Conservation (phyloP, 257 asterid genomes). For the Fraxinus americana region DNA sequence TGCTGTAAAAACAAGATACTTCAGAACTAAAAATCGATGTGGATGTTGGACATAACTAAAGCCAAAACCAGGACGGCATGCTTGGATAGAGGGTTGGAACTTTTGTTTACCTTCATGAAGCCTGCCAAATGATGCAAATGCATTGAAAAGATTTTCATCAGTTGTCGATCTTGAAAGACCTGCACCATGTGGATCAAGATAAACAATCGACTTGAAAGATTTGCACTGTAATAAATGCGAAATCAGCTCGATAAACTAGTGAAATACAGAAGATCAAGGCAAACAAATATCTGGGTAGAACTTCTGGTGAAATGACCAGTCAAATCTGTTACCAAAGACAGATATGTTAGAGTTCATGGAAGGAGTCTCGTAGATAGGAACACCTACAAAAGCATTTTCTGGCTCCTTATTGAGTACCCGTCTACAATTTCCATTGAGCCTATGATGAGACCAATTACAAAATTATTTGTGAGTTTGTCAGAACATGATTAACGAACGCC, state of each 20-base stretch:
- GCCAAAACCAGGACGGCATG: background rate
- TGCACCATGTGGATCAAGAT: conserved; percentile 31
- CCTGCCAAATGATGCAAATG: conserved; percentile 80
- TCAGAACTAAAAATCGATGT: background rate
- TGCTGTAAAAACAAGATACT: conserved; percentile 46
- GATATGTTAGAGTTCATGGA: background rate
- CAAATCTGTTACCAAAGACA: background rate
- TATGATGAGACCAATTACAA: background rate
- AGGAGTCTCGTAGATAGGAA: background rate
- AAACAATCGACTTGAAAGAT: conserved; percentile 9
- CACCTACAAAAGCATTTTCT: conserved; percentile 1
- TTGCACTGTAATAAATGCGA: background rate
- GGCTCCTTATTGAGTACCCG: background rate
- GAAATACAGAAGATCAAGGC: background rate
- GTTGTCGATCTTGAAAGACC: conserved; percentile 84
- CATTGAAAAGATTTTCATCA: conserved; percentile 67
- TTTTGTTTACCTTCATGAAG: conserved; percentile 63
- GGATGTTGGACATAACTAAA: background rate
- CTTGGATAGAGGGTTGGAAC: background rate
- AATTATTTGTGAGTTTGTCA: background rate
- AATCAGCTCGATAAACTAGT: background rate
- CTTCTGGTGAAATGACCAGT: background rate
- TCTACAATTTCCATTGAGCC: background rate
- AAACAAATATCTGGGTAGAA: background rate
- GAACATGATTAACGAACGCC: too few species aligned